Base-by-base conservation (phyloP, 257 asterid genomes). In the Mitragyna speciosa region DNA sequence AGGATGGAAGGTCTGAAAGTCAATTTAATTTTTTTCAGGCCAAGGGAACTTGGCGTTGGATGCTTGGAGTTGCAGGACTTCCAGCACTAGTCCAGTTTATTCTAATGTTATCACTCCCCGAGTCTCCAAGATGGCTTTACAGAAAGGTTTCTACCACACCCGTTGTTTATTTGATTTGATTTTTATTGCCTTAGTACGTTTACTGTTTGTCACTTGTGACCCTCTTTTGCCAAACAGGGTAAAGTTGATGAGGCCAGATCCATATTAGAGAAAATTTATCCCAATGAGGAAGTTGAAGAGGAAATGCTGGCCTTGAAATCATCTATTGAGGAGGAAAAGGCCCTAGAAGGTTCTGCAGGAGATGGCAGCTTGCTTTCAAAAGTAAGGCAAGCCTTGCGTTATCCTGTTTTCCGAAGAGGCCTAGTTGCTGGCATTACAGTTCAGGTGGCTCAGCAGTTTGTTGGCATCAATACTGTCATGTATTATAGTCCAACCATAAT, bases 401-500 rank as follows among this genome's bases (percentile, higher is more conserved):
- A 83, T 30, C 85, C 82, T 33, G 84, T 85, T 6, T 87, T 89
- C 36, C 73, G 95, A 30, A 83, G 95, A 78, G 93, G 85, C 5
- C 82, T 89, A 9, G 85, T 81, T 10, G 93, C 95, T 0, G 95
- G 93, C 65, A 76, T 91, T 11, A 81, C 91, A 0, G 93, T 86
- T 76, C 95, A 91, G 73, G 93, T 91, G 80, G 92, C 92, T 58
- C 92, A 89, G 81, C 91, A 90, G 54, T 90, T 90, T 75, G 92
- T 90, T 30, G 94, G 94, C 69, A 90, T 90, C 65, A 90, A 88
- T 83, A 90, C 92, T 8, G 91, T 90, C 79, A 89, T 90, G 95
- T 90, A 90, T 73, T 90, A 89, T 24, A 89, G 93, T 78, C 90
- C 93, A 66, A 85, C 91, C 76, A 91, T 89, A 16, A 86, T 91